phyloP scores from a whole-genome alignment of 106 monocot genomes.

The Cymbidium sinense region DNA sequence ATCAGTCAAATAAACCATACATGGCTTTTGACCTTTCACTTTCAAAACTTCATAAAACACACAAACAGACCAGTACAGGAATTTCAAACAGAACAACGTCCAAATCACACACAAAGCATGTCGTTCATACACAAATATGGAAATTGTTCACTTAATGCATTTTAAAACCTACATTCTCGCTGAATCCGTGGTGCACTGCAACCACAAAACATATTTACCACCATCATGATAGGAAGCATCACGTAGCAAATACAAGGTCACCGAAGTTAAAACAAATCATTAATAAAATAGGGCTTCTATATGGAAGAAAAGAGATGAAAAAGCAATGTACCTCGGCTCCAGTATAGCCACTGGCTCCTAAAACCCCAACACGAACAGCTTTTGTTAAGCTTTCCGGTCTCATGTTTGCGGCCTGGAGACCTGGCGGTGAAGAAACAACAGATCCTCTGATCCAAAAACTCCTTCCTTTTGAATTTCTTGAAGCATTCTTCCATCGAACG shows the following conservation, averaged over 20 bases:
- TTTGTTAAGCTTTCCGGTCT: conserved; percentile 20
- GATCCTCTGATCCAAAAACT: conserved; percentile 18
- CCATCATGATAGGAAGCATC: background rate
- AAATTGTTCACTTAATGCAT: background rate
- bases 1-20: background rate
- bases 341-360: conserved; percentile 75
- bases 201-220: background rate
- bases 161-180: background rate
- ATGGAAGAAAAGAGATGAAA: background rate
- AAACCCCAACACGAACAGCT: conserved; percentile 34
- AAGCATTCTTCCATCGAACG: conserved; percentile 7
- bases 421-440: conserved; percentile 25
- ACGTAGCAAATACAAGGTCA: background rate
- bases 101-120: background rate
- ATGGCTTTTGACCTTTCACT: background rate
- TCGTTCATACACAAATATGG: background rate
- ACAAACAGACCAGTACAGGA: background rate
- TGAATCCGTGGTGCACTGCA: background rate
- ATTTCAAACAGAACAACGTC: background rate
- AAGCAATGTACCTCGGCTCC: conserved; percentile 51
- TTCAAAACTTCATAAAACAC: background rate
- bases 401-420: conserved; percentile 6
- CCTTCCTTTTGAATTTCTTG: background rate
- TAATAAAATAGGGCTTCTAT: background rate
- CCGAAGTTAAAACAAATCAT: background rate